These are phyloP conservation scores for Naegleria fowleri DNA, from an alignment of 208 protist genomes.

Conservation along the genomic window DNA sequence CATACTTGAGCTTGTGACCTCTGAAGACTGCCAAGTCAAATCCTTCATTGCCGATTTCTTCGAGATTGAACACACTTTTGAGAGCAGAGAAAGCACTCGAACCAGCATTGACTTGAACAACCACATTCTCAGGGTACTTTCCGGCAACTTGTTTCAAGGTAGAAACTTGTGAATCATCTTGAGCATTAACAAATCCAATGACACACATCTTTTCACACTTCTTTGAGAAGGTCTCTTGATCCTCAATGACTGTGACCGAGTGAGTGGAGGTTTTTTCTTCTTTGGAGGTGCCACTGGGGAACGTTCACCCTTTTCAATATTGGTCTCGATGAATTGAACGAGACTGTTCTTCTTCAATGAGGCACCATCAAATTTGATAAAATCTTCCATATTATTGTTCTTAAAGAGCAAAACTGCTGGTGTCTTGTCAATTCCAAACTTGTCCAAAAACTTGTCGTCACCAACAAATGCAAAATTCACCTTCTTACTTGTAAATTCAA, in stretches of 20 bases:
- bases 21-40: background rate
- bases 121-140: background rate
- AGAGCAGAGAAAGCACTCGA: background rate
- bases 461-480: background rate
- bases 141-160: background rate
- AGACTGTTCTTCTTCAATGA: background rate
- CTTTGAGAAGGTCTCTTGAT: background rate
- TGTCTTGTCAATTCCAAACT: background rate
- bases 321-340: background rate
- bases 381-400: background rate
- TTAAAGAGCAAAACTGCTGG: background rate
- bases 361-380: background rate
- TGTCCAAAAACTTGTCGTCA: background rate
- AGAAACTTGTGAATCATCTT: background rate
- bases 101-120: background rate
- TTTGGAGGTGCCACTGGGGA: background rate
- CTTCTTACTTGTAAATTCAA: background rate
- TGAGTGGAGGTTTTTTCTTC: background rate
- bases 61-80: background rate
- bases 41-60: background rate
- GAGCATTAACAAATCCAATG: background rate
- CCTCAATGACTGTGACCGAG: background rate
- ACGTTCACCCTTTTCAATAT: background rate
- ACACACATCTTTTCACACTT: constrained; percentile 10
- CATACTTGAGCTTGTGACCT: background rate